These are phyloP conservation scores for Nakazawaea ambrosiae DNA, from an alignment of 805 yeast species.

Conservation along the genomic window DNA sequence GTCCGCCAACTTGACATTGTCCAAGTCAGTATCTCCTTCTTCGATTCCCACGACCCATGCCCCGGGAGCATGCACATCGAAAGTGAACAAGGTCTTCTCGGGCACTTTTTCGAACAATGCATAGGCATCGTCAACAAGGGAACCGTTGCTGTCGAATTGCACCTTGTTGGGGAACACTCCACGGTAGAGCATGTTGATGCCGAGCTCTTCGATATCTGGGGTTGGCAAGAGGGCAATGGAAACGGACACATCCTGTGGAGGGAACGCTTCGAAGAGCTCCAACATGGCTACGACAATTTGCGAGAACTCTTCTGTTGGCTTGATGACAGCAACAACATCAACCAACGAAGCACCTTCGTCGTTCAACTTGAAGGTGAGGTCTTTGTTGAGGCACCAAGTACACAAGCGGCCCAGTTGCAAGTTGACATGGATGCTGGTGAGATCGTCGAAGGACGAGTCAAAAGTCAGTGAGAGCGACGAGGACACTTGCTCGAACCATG, in stretches of 20 bases:
- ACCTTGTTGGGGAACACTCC: conserved; percentile 33
- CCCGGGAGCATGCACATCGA: conserved; percentile 53
- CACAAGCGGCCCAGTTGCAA: too few relatives aligned
- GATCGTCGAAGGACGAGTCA: too few relatives aligned
- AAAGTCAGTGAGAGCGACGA: too few relatives aligned
- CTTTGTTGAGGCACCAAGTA: not conserved
- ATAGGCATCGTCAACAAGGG: conserved; percentile 13
- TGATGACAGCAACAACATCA: conserved; percentile 54
- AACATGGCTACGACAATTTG: conserved; percentile 52
- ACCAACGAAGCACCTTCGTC: conserved; percentile 25
- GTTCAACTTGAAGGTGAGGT: not conserved
- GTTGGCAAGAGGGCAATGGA: too few relatives aligned
- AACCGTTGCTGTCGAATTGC: conserved; percentile 23
- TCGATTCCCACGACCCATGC: conserved; percentile 62
- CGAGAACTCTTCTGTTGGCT: conserved; percentile 66
- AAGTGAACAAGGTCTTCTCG: conserved; percentile 40
- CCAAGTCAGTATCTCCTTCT: conserved; percentile 50
- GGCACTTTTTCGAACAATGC: conserved; percentile 43
- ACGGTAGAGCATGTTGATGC: conserved; percentile 54
- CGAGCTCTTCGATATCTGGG: conserved; percentile 29
- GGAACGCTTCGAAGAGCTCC: conserved; percentile 22
- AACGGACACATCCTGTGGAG: too few relatives aligned
- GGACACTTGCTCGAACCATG: too few relatives aligned
- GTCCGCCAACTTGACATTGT: conserved; percentile 45
- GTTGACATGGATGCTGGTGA: too few relatives aligned